phyloP scores from a whole-genome alignment of 495 filamentous ascomycete genomes.

The Parathielavia appendiculata region DNA sequence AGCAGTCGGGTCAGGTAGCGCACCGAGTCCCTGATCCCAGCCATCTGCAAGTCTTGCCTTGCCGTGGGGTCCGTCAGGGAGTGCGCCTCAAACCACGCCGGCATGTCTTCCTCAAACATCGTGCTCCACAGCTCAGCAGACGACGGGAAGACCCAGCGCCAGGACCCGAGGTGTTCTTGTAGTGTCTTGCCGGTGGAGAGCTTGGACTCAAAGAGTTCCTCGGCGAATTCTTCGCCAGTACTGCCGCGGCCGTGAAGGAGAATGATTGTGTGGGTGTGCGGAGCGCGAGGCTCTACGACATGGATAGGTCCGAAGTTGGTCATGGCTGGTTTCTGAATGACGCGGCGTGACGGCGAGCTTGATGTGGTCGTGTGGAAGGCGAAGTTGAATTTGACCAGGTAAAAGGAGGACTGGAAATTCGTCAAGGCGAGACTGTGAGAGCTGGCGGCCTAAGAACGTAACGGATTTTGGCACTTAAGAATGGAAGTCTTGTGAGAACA shows the following conservation, averaged over 20 bases:
- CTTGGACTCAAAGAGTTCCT: constrained; percentile 38
- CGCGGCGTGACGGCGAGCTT: not conserved
- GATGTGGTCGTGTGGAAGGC: too few relatives aligned
- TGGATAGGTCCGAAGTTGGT: constrained; percentile 4
- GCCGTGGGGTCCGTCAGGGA: constrained; percentile 9
- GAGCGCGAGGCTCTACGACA: constrained; percentile 21
- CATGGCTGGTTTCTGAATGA: not conserved
- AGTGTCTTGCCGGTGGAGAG: constrained; percentile 18
- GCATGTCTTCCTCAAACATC: constrained; percentile 16
- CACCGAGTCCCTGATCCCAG: constrained; percentile 40
- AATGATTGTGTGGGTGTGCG: constrained; percentile 50
- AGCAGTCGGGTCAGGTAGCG: constrained; percentile 5
- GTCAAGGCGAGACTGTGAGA: too few relatives aligned
- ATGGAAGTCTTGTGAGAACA: too few relatives aligned
- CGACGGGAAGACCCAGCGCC: constrained; percentile 39
- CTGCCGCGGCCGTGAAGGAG: constrained; percentile 52
- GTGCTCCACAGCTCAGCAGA: constrained; percentile 37
- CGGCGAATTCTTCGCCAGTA: constrained; percentile 45
- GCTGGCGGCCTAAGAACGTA: too few relatives aligned
- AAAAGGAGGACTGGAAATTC: too few relatives aligned
- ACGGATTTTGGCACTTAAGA: too few relatives aligned
- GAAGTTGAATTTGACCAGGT: too few relatives aligned
- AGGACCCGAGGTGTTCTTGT: constrained; percentile 18
- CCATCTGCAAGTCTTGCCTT: constrained; percentile 37
- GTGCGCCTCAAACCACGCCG: constrained; percentile 40